Conservation (phyloP, 805 yeast species). For the Candida koratica region DNA sequence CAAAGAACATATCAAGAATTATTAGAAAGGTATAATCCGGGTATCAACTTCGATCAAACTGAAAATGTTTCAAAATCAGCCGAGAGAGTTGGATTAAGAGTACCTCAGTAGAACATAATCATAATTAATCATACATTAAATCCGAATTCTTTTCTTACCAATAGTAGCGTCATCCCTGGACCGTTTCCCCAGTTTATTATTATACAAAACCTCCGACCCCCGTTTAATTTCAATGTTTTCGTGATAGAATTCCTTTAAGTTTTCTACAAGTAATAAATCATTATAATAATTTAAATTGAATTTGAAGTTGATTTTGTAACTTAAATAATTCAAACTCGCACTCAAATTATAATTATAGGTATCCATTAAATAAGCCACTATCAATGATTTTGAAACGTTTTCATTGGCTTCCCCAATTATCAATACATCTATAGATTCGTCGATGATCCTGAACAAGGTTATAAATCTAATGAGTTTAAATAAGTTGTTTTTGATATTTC, state of each 20-base stretch:
- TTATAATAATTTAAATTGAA: conserved; percentile 35
- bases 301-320: conserved; percentile 13
- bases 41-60: conserved; percentile 67
- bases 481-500: conserved; percentile 33
- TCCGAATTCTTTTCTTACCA: not conserved
- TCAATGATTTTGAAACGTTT: conserved; percentile 29
- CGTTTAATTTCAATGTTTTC: conserved; percentile 32
- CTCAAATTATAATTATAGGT: conserved; percentile 32
- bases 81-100: conserved; percentile 74
- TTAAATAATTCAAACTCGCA: conserved; percentile 25
- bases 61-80: conserved; percentile 83
- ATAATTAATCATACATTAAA: not conserved
- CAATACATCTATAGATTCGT: conserved; percentile 28
- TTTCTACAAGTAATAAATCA: conserved; percentile 37
- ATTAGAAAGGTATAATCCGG: conserved; percentile 83
- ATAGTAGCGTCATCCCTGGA: conserved; percentile 20
- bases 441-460: conserved; percentile 31
- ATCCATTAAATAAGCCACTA: conserved; percentile 40
- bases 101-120: conserved; percentile 21
- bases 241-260: conserved; percentile 32
- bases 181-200: conserved; percentile 22
- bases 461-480: conserved; percentile 35
- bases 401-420: conserved; percentile 27
- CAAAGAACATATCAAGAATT: conserved; percentile 78
- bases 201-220: conserved; percentile 16